A percentile compares a stretch with the other conserved stretches of the same genome.
Conservation (phyloP, 2,329 filamentous ascomycete genomes). For the Pseudogymnoascus sp. region DNA sequence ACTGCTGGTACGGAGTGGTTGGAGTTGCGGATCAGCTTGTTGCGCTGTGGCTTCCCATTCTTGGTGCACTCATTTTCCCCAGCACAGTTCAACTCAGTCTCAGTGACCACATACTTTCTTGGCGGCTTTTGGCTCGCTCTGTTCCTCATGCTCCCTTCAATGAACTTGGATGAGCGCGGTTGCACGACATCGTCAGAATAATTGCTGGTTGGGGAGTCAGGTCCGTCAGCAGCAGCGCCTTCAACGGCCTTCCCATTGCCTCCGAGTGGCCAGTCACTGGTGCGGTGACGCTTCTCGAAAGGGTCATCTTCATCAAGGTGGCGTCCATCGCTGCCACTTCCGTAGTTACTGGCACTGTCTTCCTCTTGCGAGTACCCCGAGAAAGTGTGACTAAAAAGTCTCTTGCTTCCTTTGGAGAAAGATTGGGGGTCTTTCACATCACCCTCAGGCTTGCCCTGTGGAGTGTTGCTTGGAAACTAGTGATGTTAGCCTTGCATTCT, state of each 20-base stretch:
- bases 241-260: neutral
- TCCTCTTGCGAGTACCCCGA: constrained; percentile 15
- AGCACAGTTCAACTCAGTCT: neutral
- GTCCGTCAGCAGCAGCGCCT: constrained; percentile 5
- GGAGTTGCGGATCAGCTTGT: neutral
- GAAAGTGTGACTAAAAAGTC: constrained; percentile 27
- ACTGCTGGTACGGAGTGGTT: neutral
- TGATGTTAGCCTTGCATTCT: neutral
- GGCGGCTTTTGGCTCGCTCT: constrained; percentile 61
- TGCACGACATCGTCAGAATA: neutral
- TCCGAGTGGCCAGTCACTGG: constrained; percentile 38
- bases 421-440: neutral
- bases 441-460: neutral
- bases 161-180: constrained; percentile 54
- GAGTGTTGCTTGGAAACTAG: neutral
- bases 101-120: constrained; percentile 21
- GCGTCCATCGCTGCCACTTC: constrained; percentile 22
- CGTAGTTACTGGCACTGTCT: constrained; percentile 29
- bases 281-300: constrained; percentile 38
- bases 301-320: constrained; percentile 21
- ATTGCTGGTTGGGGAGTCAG: constrained; percentile 15
- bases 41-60: neutral
- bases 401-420: constrained; percentile 24
- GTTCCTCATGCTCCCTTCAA: constrained; percentile 83
- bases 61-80: neutral